Base-by-base conservation (phyloP, 305 asterid genomes). In the Fraxinus ornus region DNA sequence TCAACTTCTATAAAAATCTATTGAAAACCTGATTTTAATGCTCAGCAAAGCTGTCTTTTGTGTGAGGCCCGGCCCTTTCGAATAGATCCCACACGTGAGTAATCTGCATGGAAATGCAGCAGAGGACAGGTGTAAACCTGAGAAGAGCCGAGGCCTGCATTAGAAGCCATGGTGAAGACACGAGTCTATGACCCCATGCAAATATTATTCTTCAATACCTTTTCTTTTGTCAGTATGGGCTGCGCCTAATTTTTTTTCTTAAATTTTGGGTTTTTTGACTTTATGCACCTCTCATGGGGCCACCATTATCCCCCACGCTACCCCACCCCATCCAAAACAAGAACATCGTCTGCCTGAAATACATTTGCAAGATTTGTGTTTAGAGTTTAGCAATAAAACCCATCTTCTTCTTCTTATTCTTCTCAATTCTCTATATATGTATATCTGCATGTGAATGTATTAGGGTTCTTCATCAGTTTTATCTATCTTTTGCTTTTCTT, bases 171-270 rank as follows among this genome's bases (percentile, higher is more conserved):
- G 19, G 13, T 0, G 26, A 1, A 26, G 83, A 84, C 89, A 86
- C 88, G 79, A 84, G 91, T 86, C 84, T 70, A 68, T 32, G 44
- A 19, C 41, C 39, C 81, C 89, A 83, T 86, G 91, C 86, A 85
- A 73, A 83, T 64, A 84, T 35, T 22, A 5, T 76, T 26, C 9
- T 79, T 75, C 85, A 15, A 7, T 3, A 17, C 7, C 39, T 66
- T 37, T 66, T 77, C 80, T n/a, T 68, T 79, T 35, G 66, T 60
- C 39, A 78, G 76, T 12, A 82, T 85, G 85, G 85, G 88, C 81
- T 32, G 71, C 26, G 3, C 7, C 80, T 64, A 36, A 33, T 26
- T 3, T 5, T 35, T 8, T 49, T 30, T 76, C 64, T 78, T 4
- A 37, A 33, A 12, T 81, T 75, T 77, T 35, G 84, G 83, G 81